Evolutionary conservation across 2,329 filamentous ascomycete genomes (phyloP).

Genomic region (Cladosporium halotolerans): DNA sequence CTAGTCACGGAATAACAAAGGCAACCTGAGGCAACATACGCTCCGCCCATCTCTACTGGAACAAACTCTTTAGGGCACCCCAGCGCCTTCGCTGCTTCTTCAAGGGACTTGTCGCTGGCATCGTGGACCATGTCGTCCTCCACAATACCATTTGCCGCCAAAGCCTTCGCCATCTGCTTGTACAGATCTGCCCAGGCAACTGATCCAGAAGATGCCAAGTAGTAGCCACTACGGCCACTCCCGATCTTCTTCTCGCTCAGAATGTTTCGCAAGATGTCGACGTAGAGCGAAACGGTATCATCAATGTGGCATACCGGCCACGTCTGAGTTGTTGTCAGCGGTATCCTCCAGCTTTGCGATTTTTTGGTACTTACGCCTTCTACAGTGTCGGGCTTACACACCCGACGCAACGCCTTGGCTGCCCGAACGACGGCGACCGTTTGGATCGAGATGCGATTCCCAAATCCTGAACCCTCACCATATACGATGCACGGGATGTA

Average conservation of each 20-base stretch:
- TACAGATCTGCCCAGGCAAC: slow-evolving; percentile 50
- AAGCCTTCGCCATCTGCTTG: slow-evolving; percentile 36
- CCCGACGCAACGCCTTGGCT: slow-evolving; percentile 34
- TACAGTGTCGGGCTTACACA: slow-evolving; percentile 38
- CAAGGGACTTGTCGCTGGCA: slow-evolving; percentile 34
- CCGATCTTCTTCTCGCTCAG: slow-evolving; percentile 33
- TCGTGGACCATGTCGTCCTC: slow-evolving; percentile 31
- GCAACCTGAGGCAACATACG: slow-evolving; percentile 28
- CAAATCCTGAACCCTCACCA: slow-evolving; percentile 45
- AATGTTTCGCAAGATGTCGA: slow-evolving; percentile 42
- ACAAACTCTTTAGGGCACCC: slow-evolving; percentile 33
- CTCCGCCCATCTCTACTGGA: slow-evolving; percentile 37
- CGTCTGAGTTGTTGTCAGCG: slow-evolving; percentile 24
- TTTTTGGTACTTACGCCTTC: slow-evolving; percentile 17
- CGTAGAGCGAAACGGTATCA: slow-evolving; percentile 44
- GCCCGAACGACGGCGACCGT: slow-evolving; percentile 44
- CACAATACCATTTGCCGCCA: slow-evolving; percentile 38
- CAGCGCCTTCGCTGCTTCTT: slow-evolving; percentile 39
- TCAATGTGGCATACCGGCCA: slow-evolving; percentile 51
- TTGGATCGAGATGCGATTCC: slow-evolving; percentile 48
- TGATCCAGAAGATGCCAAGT: slow-evolving; percentile 44
- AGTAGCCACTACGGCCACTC: slow-evolving; percentile 44
- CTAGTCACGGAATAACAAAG: too few relatives aligned
- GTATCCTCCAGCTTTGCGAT: slow-evolving; percentile 25
- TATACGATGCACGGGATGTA: slow-evolving; percentile 51